Conservation (phyloP, 768 basidiomycete genomes). For the Termitomyces sp. region DNA sequence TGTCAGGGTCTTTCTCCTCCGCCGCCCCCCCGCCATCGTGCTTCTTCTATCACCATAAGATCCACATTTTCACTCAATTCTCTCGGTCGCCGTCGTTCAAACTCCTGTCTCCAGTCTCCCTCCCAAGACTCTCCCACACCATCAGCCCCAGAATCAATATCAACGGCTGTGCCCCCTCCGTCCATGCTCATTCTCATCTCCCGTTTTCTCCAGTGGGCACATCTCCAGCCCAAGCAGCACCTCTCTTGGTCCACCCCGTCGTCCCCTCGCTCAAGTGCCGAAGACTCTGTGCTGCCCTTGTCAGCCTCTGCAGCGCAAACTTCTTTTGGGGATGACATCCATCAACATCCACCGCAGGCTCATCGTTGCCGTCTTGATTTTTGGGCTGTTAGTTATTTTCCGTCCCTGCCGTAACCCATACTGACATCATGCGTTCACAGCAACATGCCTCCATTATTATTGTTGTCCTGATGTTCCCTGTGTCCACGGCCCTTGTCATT, state of each 20-base stretch:
- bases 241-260: slow-evolving; percentile 42
- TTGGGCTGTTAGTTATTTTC: slow-evolving; percentile 25
- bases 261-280: slow-evolving; percentile 33
- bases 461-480: slow-evolving; percentile 50
- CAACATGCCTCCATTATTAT: slow-evolving; percentile 17
- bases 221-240: slow-evolving; percentile 36
- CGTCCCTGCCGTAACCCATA: background rate
- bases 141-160: slow-evolving; percentile 11
- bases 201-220: slow-evolving; percentile 49
- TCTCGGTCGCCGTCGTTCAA: slow-evolving; percentile 52
- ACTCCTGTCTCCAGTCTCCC: slow-evolving; percentile 34
- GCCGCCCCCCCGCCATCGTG: slow-evolving; percentile 47
- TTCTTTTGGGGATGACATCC: slow-evolving; percentile 38
- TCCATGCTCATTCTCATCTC: slow-evolving; percentile 52
- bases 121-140: slow-evolving; percentile 13
- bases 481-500: slow-evolving; percentile 65
- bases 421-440: slow-evolving; percentile 12
- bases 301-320: slow-evolving; percentile 38
- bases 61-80: slow-evolving; percentile 46
- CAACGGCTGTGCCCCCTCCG: slow-evolving; percentile 21
- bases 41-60: slow-evolving; percentile 55
- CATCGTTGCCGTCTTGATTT: slow-evolving; percentile 22
- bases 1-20: slow-evolving; percentile 25
- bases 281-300: slow-evolving; percentile 49
- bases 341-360: slow-evolving; percentile 25